phyloP scores from a whole-genome alignment of 495 filamentous ascomycete genomes.

The Aspergillus avenaceus region DNA sequence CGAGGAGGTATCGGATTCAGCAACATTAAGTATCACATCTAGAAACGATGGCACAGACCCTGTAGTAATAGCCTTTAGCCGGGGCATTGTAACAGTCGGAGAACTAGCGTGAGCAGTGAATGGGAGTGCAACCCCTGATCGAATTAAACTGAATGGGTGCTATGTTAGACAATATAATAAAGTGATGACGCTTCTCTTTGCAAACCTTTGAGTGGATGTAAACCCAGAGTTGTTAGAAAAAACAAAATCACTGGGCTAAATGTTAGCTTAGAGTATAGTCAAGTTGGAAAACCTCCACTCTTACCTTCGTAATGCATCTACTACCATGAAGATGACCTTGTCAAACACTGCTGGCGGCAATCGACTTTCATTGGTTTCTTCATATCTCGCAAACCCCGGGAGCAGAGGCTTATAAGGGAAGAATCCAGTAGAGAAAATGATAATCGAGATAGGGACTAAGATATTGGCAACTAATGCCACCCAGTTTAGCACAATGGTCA shows the following conservation, averaged over 20 bases:
- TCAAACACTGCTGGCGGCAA: slow-evolving; percentile 65
- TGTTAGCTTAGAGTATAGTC: slow-evolving; percentile 10
- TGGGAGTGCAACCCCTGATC: slow-evolving; percentile 74
- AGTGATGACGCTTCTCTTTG: neutral
- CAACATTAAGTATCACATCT: slow-evolving; percentile 94
- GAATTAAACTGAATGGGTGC: slow-evolving; percentile 66
- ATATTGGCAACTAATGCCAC: slow-evolving; percentile 56
- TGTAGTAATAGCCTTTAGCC: slow-evolving; percentile 95
- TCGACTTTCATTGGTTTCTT: slow-evolving; percentile 36
- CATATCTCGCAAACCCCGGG: slow-evolving; percentile 70
- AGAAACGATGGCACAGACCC: slow-evolving; percentile 95
- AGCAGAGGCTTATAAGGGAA: slow-evolving; percentile 96
- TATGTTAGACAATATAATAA: neutral
- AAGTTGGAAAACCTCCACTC: neutral
- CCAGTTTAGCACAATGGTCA: slow-evolving; percentile 23
- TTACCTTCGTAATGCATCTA: slow-evolving; percentile 91
- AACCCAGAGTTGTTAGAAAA: slow-evolving; percentile 81
- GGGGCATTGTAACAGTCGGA: slow-evolving; percentile 97
- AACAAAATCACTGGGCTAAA: slow-evolving; percentile 78
- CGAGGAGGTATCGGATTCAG: slow-evolving; percentile 86
- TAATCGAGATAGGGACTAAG: slow-evolving; percentile 69
- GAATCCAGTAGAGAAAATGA: slow-evolving; percentile 87
- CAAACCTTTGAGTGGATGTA: slow-evolving; percentile 80
- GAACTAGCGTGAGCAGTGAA: slow-evolving; percentile 96
- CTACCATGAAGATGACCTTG: slow-evolving; percentile 93